phyloP scores from a whole-genome alignment of 179 eudicot species.

The Silene vulgaris region DNA sequence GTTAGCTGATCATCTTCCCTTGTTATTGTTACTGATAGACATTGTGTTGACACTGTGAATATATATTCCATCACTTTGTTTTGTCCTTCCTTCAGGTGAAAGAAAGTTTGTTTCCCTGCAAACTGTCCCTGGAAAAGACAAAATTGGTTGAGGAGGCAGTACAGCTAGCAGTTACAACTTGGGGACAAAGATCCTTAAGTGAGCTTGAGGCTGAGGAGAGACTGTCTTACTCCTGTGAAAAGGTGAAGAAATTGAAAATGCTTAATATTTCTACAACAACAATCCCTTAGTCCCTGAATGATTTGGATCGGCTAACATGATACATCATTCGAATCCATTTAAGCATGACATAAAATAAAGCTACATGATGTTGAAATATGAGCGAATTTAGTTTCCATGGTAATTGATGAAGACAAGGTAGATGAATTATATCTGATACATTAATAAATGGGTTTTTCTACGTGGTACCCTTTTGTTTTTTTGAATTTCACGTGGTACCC shows the following conservation, averaged over 20 bases:
- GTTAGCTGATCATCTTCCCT: constrained; percentile 32
- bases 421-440: no score
- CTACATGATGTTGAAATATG: no score
- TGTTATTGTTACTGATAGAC: constrained; percentile 21
- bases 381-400: no score
- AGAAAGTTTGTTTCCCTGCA: constrained; percentile 86
- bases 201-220: constrained; percentile 98
- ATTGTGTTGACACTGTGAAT: background rate
- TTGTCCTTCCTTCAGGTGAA: constrained; percentile 51
- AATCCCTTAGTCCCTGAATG: background rate
- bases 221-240: constrained; percentile 87
- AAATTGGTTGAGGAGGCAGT: constrained; percentile 77
- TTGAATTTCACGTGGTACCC: no score
- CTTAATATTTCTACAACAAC: background rate
- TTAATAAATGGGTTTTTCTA: no score
- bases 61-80: background rate
- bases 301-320: no score
- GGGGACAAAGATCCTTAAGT: constrained; percentile 83
- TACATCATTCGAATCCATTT: no score
- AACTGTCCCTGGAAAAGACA: constrained; percentile 50
- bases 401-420: no score
- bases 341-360: no score
- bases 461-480: no score
- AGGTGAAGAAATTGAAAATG: constrained; percentile 44
- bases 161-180: constrained; percentile 62